These are phyloP conservation scores for Syncephalastrum sp. DNA, from an alignment of 371 early-diverging fungal genomes.

Conservation along the genomic window DNA sequence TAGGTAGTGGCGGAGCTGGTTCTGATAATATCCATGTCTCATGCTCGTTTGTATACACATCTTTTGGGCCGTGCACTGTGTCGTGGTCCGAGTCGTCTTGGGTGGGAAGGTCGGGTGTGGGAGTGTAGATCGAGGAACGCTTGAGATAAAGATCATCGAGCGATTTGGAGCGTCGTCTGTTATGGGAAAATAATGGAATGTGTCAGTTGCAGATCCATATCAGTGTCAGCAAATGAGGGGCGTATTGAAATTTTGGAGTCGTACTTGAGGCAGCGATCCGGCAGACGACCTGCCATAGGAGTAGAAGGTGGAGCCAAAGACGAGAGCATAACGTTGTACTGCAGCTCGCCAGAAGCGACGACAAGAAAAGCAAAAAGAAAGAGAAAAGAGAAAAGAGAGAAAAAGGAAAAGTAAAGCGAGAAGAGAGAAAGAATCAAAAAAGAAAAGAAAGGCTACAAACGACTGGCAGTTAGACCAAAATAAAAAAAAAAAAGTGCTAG, in stretches of 20 bases:
- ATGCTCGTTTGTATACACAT: slow-evolving; percentile 7
- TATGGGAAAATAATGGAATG: background rate
- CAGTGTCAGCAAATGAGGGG: too few relatives aligned
- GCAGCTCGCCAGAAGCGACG: background rate
- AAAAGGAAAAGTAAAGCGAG: slow-evolving; percentile 1
- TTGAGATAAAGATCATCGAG: slow-evolving; percentile 27
- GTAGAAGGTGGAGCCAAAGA: too few relatives aligned
- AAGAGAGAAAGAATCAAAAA: slow-evolving; percentile 3
- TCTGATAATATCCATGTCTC: background rate
- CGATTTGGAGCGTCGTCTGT: slow-evolving; percentile 43
- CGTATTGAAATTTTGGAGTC: too few relatives aligned
- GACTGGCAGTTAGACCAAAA: background rate
- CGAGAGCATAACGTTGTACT: too few relatives aligned
- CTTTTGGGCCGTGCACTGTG: slow-evolving; percentile 19
- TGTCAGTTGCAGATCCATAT: too few relatives aligned
- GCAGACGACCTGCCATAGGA: too few relatives aligned
- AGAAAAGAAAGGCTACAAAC: slow-evolving; percentile 2
- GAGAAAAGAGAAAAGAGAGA: slow-evolving; percentile 8
- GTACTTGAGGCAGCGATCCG: too few relatives aligned
- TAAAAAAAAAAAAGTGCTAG: slow-evolving; percentile 6
- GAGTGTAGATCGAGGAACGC: slow-evolving; percentile 1
- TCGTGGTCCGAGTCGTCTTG: slow-evolving; percentile 9
- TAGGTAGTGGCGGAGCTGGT: slow-evolving; percentile 7
- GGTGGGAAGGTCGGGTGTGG: background rate
- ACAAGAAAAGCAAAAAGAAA: slow-evolving; percentile 2